Evolutionary conservation across 2,329 filamentous ascomycete species (phyloP), one percentile per base, ranked within the genome.

Genomic region (Colletotrichum incanum): DNA sequence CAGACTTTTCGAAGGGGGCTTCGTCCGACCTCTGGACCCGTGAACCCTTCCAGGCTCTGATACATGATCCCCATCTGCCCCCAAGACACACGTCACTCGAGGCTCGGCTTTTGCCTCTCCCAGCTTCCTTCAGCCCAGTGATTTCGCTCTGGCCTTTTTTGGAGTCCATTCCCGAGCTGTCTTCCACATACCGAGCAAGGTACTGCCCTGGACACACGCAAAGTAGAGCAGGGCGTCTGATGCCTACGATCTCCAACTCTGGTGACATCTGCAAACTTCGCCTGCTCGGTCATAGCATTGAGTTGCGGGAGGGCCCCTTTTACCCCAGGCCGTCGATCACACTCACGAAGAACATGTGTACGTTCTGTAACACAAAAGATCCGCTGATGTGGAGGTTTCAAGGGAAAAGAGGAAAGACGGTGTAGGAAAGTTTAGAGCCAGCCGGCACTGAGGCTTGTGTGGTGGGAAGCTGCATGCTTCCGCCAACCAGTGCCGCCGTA

Each of bases 271-370:
- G 50, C 69, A 72, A 34, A 72, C 26, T 59, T 58, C 58, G 43
- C 26, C 34, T 49, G 31, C 9, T 34, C 26, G 50, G 65, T 63
- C 65, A 63, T 54, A 59, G 64, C 65, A 72, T 68, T 72, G 39
- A 68, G 58, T 72, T 72, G 28, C 65, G 69, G 65, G 69, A 72
- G 52, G 43, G 28, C 28, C 65, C 58, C 50, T 52, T 68, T 58
- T 62, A 61, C 65, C 64, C 69, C 65, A 72, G 26, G 52, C 20
- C 34, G 65, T 39, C 69, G 52, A 64, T 72, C 69, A 59, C 56
- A 59, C 50, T 63, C n/a, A 31, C 43, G 49, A 58, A 52, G 43
- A 34, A 45, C 45, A 39, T 59, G n/a, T n/a, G n/a, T n/a, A 18
- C 9, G 47, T 16, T 54, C 26, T 58, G 52, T 52, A 43, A 26